Evolutionary conservation across 192 early-diverging fungal genomes (phyloP), one percentile per base, ranked within the genome.

Genomic region (Geranomyces michiganensis): DNA sequence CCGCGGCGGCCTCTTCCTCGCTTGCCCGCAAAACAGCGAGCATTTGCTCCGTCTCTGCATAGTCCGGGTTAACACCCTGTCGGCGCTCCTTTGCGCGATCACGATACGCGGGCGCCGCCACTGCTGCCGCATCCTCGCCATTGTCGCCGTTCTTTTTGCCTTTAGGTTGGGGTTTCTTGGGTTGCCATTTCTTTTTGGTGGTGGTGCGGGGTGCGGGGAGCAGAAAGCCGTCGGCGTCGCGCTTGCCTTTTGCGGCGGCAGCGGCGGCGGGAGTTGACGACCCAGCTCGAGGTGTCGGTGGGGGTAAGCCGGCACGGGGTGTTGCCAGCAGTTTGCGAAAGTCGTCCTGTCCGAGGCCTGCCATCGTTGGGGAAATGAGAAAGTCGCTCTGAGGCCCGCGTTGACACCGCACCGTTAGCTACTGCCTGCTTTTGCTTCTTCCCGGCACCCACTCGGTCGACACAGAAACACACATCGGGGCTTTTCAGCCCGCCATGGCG

Each of bases 41-140:
- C 55, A 93, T 87, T 44, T 87, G 72, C 44, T 89, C 89, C 19
- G 83, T 89, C 67, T 83, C 87, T 60, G 65, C 81, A 77, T 84
- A 91, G 59, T 90, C 87, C 14, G 83, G 86, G 71, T 90, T 92
- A 47, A 61, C 56, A 56, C 86, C 90, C 62, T 88, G 76, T 10
- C 95, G 83, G 43, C 95, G 88, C 79, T 97, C 95, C 0, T 90
- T 92, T n/a, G 95, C 95, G 30, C 95, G 81, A 73, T 97, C 95
- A 44, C 95, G 91, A 73, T 96, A 97, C n/a, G 80, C 70, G 22
- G 43, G 44, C 29, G 61, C 55, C 24, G 70, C 49, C 6, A 1
- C 19, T 9, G 30, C 65, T n/a, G 75, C 72, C 14, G 22, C 47
- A 14, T 70, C 61, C 19, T 17, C 43, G 12, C 55, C 46, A 46